Evolutionary conservation across 352 stramenopile genomes (phyloP), one percentile per base, ranked within the genome.

Genomic region (Globisporangium apiculatum): DNA sequence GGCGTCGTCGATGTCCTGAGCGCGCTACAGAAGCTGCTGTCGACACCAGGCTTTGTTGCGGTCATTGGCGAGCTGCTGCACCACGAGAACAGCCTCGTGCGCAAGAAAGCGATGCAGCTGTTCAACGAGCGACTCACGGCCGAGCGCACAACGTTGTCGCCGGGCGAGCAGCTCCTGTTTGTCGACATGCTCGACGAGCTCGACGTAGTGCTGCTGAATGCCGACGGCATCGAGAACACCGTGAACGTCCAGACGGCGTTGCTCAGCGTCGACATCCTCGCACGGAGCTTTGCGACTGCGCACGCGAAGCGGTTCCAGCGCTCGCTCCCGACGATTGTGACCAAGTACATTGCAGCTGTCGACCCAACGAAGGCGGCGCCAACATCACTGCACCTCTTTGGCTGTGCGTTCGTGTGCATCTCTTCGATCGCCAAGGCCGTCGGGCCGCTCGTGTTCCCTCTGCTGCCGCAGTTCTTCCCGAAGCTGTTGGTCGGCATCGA

Each of bases 141-240:
- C 18, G 74, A 90, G 46, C 76, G 82, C 14, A 62, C 62, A 9
- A 72, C 76, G 38, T 56, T 96, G 3, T 76, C 76, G 8, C 70
- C 69, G 7, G 81, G 82, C 24, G 86, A 96, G 60, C 73, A 82
- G 62, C 63, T 94, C 50, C 64, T 94, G 8, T 94, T 94, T 56
- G 76, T 96, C 12, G 86, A 96, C 51, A 94, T 96, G 85, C 59
- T 96, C 15, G 83, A 90, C 41, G 83, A 93, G 57, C 69, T 96
- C 17, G 70, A 91, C 42, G 54, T 55, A 8, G 86, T 93, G 15
- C 59, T 96, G n/a, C 62, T 67, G 38, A 88, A 94, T 51, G 51
- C 57, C 3, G 73, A 91, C n/a, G 59, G 52, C 37, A 64, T 45
- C 8, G 80, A 93, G 56, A 87, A 79, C 72, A 87, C 68, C 40